These are phyloP conservation scores for Aspergillus sergii DNA, from an alignment of 2,329 filamentous ascomycete genomes.

Conservation along the genomic window DNA sequence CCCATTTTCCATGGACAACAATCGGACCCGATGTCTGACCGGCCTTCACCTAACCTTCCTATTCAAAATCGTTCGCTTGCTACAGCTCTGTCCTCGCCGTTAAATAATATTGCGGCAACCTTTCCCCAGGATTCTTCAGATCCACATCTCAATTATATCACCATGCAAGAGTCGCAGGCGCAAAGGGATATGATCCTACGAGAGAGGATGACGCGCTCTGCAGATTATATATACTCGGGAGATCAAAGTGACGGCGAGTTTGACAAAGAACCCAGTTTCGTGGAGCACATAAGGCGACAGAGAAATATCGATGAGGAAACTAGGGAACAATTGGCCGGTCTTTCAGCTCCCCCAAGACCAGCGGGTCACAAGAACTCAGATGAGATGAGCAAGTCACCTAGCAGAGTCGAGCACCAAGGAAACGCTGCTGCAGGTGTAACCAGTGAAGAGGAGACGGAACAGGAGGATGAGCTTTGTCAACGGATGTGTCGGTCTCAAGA, in stretches of 20 bases:
- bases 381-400: neutral
- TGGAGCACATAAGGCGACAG: constrained; percentile 37
- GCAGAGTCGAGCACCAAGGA: constrained; percentile 23
- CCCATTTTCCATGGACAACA: constrained; percentile 41
- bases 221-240: constrained; percentile 35
- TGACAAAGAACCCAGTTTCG: constrained; percentile 44
- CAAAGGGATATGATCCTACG: constrained; percentile 38
- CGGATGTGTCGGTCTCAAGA: constrained; percentile 33
- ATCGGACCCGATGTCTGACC: constrained; percentile 46
- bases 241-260: constrained; percentile 47
- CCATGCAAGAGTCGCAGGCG: constrained; percentile 50
- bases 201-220: constrained; percentile 38
- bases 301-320: constrained; percentile 38
- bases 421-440: constrained; percentile 23
- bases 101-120: constrained; percentile 33
- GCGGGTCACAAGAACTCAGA: constrained; percentile 10
- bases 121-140: constrained; percentile 43
- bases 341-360: constrained; percentile 36
- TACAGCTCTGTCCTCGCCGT: constrained; percentile 42
- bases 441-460: constrained; percentile 51
- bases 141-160: constrained; percentile 47
- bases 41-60: constrained; percentile 53
- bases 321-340: constrained; percentile 36
- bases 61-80: constrained; percentile 41
- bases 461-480: constrained; percentile 43